A percentile compares a stretch with the other conserved stretches of the same genome.
Evolutionary conservation across 768 basidiomycete genomes (phyloP).

Genomic region (Auricularia sp.): DNA sequence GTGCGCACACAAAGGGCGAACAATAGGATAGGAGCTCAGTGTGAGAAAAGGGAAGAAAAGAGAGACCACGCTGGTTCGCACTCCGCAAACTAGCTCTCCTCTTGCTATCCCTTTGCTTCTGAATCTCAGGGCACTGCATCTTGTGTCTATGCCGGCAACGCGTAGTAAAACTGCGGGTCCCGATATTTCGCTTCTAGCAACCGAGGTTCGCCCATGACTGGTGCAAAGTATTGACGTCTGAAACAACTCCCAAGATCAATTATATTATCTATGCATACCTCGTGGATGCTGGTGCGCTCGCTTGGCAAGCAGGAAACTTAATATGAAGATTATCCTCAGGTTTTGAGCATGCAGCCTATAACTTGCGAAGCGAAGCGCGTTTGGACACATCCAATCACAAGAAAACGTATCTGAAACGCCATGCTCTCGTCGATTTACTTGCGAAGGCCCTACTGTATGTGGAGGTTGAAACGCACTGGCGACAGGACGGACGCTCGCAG

Average conservation of each 20-base stretch:
- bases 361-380: slow-evolving; percentile 62
- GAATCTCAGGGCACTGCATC: no score
- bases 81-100: no score
- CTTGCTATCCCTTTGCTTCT: no score
- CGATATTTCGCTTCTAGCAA: no score
- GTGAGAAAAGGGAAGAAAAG: no score
- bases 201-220: no score
- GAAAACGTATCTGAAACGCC: slow-evolving; percentile 61
- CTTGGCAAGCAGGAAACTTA: neutral
- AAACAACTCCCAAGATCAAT: slow-evolving; percentile 41
- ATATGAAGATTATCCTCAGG: slow-evolving; percentile 30
- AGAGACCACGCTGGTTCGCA: no score
- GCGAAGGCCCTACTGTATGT: slow-evolving; percentile 70
- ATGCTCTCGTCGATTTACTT: slow-evolving; percentile 62
- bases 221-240: no score
- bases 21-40: no score
- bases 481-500: slow-evolving; percentile 44
- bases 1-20: no score
- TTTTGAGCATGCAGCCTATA: slow-evolving; percentile 73
- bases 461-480: slow-evolving; percentile 80
- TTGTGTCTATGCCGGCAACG: no score
- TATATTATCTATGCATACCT: slow-evolving; percentile 79
- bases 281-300: slow-evolving; percentile 57
- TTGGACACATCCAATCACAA: slow-evolving; percentile 53
- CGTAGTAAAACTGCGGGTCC: no score